Evolutionary conservation across 1,284 basidiomycete species (phyloP).

Genomic region (Trichosporon faecale): DNA sequence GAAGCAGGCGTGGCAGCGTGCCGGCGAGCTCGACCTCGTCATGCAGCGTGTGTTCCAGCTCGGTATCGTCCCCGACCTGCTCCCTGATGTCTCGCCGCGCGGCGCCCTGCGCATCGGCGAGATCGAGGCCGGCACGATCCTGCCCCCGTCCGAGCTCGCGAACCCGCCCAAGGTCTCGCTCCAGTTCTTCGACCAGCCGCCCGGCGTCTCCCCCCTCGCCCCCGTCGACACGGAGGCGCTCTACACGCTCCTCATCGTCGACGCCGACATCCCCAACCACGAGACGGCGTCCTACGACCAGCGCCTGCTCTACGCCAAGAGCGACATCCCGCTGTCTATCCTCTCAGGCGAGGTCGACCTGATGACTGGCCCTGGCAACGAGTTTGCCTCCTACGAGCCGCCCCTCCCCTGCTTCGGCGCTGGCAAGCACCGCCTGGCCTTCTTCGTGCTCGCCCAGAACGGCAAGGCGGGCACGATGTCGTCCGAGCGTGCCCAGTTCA

Average conservation of each 20-base stretch:
- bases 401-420: constrained; percentile 40
- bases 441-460: constrained; percentile 37
- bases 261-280: constrained; percentile 80
- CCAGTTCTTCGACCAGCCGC: constrained; percentile 35
- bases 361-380: constrained; percentile 31
- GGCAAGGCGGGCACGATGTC: constrained; percentile 12
- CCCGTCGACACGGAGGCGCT: constrained; percentile 58
- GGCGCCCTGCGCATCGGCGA: constrained; percentile 34
- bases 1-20: constrained; percentile 79
- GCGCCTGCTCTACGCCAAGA: constrained; percentile 84
- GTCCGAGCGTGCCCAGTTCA: constrained; percentile 32
- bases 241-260: constrained; percentile 84
- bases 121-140: constrained; percentile 70
- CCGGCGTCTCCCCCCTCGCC: background rate
- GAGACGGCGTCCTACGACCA: constrained; percentile 64
- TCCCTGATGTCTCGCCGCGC: constrained; percentile 69
- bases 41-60: constrained; percentile 91
- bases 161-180: constrained; percentile 23
- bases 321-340: constrained; percentile 75
- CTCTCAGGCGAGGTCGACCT: constrained; percentile 55
- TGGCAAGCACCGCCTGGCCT: constrained; percentile 41
- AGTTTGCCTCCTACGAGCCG: constrained; percentile 43
- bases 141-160: constrained; percentile 59
- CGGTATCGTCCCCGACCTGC: constrained; percentile 81
- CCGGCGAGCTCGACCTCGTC: constrained; percentile 76